Evolutionary conservation across 2,329 filamentous ascomycete species (phyloP).

Genomic region (Ceratocystis alfenasii): DNA sequence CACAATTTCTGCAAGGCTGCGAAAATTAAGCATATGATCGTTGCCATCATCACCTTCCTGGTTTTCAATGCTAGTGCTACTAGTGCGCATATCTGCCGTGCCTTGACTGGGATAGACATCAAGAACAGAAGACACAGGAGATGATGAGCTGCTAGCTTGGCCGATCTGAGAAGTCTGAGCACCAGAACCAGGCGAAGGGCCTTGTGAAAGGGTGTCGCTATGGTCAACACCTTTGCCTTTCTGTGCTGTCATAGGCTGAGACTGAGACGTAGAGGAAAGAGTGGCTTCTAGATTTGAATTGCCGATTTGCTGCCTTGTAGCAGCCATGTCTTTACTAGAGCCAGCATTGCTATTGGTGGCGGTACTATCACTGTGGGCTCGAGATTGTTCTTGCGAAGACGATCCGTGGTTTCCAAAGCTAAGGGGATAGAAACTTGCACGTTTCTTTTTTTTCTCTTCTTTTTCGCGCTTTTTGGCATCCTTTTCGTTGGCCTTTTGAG

Average conservation of each 20-base stretch:
- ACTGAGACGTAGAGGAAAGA: conserved; percentile 27
- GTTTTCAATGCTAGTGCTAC: conserved; percentile 40
- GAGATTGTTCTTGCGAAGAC: conserved; percentile 4
- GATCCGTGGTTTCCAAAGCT: conserved; percentile 32
- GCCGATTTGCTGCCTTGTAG: conserved; percentile 31
- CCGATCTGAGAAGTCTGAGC: conserved; percentile 52
- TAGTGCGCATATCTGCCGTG: conserved; percentile 40
- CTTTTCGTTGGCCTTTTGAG: conserved; percentile 59
- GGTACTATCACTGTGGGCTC: background rate
- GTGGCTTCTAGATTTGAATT: conserved; percentile 46
- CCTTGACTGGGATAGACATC: conserved; percentile 38
- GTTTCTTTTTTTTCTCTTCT: conserved; percentile 76
- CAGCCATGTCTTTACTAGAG: conserved; percentile 37
- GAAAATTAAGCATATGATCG: conserved; percentile 86
- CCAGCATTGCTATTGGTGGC: conserved; percentile 1
- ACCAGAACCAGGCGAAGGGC: conserved; percentile 19
- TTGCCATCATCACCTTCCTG: conserved; percentile 41
- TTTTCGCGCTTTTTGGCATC: conserved; percentile 82
- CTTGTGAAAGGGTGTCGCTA: conserved; percentile 18
- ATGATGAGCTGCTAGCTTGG: conserved; percentile 79
- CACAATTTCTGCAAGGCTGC: conserved; percentile 74
- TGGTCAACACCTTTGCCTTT: conserved; percentile 65
- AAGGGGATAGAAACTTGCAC: conserved; percentile 30
- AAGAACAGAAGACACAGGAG: conserved; percentile 59
- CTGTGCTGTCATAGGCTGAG: conserved; percentile 26